Conservation (phyloP, 169 alveolate species). For the Babesia ovis region DNA sequence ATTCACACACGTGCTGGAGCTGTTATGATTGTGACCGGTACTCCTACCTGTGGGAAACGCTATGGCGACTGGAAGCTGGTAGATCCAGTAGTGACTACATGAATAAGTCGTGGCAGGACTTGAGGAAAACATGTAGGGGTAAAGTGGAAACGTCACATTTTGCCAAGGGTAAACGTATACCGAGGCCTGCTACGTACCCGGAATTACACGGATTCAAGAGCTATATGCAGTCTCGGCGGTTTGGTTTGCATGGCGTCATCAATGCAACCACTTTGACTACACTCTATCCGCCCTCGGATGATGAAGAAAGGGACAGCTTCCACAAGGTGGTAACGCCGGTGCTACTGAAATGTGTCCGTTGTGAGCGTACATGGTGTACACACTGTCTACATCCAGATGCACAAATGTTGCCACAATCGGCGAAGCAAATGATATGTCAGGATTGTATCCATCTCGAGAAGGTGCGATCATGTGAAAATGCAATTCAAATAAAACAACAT, state of each 20-base stretch:
- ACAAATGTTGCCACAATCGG: constrained; percentile 51
- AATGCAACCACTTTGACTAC: not conserved
- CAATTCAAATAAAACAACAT: no score
- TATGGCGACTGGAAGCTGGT: constrained; percentile 55
- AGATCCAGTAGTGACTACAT: constrained; percentile 1
- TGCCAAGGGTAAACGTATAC: constrained; percentile 47
- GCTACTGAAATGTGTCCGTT: constrained; percentile 49
- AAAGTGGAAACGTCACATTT: constrained; percentile 66
- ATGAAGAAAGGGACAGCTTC: constrained; percentile 45
- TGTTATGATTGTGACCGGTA: constrained; percentile 70
- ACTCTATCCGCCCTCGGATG: constrained; percentile 54
- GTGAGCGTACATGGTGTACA: constrained; percentile 71
- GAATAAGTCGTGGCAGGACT: constrained; percentile 48
- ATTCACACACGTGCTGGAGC: constrained; percentile 68
- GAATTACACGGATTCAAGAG: constrained; percentile 42
- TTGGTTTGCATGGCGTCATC: constrained; percentile 2
- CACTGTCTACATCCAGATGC: constrained; percentile 67
- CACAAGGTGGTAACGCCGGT: constrained; percentile 39
- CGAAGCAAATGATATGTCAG: constrained; percentile 64
- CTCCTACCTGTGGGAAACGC: constrained; percentile 63
- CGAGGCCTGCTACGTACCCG: constrained; percentile 57
- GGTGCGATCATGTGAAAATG: no score
- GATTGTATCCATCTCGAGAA: constrained; percentile 62
- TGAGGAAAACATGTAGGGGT: constrained; percentile 62
- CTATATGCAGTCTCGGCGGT: constrained; percentile 31